phyloP scores from a whole-genome alignment of 106 monocot species.

The Agapanthus africanus region DNA sequence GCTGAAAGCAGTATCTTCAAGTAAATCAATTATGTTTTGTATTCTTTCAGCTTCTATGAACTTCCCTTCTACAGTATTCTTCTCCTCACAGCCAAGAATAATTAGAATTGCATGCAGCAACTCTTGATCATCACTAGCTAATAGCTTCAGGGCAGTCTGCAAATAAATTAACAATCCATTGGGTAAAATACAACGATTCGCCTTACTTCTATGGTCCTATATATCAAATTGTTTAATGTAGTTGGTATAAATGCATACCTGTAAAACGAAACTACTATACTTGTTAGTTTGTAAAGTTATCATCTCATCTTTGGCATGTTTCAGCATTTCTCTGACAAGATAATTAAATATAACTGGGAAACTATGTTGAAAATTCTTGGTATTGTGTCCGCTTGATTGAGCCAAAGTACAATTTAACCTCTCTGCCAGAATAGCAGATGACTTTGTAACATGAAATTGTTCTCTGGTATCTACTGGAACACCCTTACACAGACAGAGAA shows the following conservation, averaged over 20 bases:
- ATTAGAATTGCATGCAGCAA: conserved; percentile 44
- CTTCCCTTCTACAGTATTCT: conserved; percentile 16
- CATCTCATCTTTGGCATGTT: conserved; percentile 52
- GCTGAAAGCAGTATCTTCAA: conserved; percentile 80
- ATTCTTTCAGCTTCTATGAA: conserved; percentile 26
- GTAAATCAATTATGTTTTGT: conserved; percentile 37
- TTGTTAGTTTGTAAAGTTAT: conserved; percentile 46
- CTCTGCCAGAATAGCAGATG: conserved; percentile 45
- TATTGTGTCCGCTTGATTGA: conserved; percentile 12
- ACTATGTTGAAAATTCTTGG: conserved; percentile 27
- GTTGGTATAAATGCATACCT: conserved; percentile 33
- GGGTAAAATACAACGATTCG: neutral
- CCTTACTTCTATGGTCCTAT: too few relatives aligned
- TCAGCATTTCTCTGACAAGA: conserved; percentile 52
- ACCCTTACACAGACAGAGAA: conserved; percentile 90
- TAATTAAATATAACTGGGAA: conserved; percentile 52
- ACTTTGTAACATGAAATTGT: conserved; percentile 65
- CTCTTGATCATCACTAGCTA: conserved; percentile 51
- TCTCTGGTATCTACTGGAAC: conserved; percentile 50
- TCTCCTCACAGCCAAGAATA: conserved; percentile 48
- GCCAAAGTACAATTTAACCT: conserved; percentile 38
- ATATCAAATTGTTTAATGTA: neutral
- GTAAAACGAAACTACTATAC: conserved; percentile 81
- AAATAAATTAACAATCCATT: conserved; percentile 1
- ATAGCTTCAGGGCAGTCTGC: conserved; percentile 75